These are phyloP conservation scores for Trichosanthes truncata DNA, from an alignment of 306 rosid species.

Conservation along the genomic window DNA sequence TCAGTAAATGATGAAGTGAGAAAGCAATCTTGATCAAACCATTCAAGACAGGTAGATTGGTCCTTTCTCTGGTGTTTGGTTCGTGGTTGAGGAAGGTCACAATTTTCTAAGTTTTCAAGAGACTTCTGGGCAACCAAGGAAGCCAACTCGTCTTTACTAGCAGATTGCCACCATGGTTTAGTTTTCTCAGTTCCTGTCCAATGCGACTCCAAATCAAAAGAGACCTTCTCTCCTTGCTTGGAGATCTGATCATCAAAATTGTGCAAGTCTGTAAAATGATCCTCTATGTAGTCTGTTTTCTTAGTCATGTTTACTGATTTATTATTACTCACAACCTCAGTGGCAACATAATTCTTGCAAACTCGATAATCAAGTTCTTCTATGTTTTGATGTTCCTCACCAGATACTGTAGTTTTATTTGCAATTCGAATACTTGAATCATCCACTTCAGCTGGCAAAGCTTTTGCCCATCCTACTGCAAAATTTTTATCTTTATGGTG, in stretches of 20 bases:
- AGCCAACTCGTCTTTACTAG: slow-evolving; percentile 71
- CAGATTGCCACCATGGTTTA: slow-evolving; percentile 74
- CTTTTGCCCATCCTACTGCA: slow-evolving; percentile 22
- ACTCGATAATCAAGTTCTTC: slow-evolving; percentile 21
- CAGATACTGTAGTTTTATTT: slow-evolving; percentile 17
- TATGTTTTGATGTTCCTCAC: slow-evolving; percentile 22
- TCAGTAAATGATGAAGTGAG: slow-evolving; percentile 27
- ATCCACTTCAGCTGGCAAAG: slow-evolving; percentile 34
- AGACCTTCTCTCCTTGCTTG: slow-evolving; percentile 29
- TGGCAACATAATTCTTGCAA: slow-evolving; percentile 12
- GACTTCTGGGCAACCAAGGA: slow-evolving; percentile 78
- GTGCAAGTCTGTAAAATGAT: slow-evolving; percentile 26
- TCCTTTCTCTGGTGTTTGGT: slow-evolving; percentile 27
- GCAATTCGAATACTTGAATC: slow-evolving; percentile 24
- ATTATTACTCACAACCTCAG: slow-evolving; percentile 26
- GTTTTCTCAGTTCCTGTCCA: slow-evolving; percentile 42
- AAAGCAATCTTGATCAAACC: slow-evolving; percentile 26
- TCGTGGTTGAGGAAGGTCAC: slow-evolving; percentile 82
- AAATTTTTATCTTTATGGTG: slow-evolving; percentile 29
- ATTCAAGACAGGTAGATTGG: slow-evolving; percentile 16
- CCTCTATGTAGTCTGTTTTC: slow-evolving; percentile 42
- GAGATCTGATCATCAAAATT: slow-evolving; percentile 9
- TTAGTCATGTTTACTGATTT: slow-evolving; percentile 20
- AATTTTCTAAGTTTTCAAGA: slow-evolving; percentile 57
- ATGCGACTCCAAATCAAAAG: slow-evolving; percentile 41